These are phyloP conservation scores for Mycena crocata DNA, from an alignment of 768 basidiomycete genomes.

Conservation along the genomic window DNA sequence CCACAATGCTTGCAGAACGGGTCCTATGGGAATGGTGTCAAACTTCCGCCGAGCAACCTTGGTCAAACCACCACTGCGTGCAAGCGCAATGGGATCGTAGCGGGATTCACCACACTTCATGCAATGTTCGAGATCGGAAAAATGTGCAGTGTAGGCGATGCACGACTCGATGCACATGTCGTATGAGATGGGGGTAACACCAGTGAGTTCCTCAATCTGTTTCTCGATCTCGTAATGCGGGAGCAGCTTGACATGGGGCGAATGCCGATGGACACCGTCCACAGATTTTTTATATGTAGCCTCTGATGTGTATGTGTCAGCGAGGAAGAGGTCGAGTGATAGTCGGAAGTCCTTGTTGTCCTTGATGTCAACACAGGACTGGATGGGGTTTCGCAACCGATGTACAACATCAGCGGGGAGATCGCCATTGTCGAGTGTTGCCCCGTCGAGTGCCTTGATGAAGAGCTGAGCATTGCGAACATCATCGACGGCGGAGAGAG, in stretches of 20 bases:
- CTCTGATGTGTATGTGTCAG: neutral
- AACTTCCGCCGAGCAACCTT: neutral
- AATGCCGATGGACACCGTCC: neutral
- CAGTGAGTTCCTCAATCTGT: too few species aligned
- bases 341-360: neutral
- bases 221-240: too few species aligned
- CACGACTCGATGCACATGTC: too few species aligned
- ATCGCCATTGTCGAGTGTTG: neutral
- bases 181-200: too few species aligned
- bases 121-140: too few species aligned
- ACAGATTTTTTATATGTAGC: neutral
- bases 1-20: slow-evolving; percentile 10
- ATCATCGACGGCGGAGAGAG: neutral
- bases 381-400: neutral
- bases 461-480: neutral
- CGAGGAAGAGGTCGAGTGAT: neutral
- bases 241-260: neutral
- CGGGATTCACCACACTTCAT: too few species aligned
- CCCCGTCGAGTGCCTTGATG: neutral
- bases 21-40: slow-evolving; percentile 10
- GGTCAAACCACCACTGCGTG: too few species aligned
- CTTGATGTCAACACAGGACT: neutral
- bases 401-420: neutral
- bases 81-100: too few species aligned
- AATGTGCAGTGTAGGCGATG: too few species aligned